A percentile compares a stretch with the other conserved stretches of the same genome.
Conservation (phyloP, 1,284 basidiomycete species). For the Stereum hirsutum region DNA sequence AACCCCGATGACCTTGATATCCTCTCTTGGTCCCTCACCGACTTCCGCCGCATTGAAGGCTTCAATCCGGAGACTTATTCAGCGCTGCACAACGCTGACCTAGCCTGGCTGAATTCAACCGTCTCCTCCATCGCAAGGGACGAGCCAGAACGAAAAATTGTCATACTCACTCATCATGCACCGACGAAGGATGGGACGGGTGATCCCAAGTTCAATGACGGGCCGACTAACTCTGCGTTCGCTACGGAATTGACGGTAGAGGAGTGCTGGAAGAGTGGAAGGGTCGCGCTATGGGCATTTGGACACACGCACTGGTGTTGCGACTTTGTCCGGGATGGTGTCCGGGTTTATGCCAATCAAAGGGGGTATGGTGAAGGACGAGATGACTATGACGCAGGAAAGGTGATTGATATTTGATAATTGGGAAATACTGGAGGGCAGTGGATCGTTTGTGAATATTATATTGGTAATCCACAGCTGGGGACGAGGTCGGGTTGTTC, state of each 20-base stretch:
- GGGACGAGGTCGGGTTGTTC: too few species aligned
- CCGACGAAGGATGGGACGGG: slow-evolving; percentile 25
- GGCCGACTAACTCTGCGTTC: slow-evolving; percentile 22
- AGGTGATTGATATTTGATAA: slow-evolving; percentile 11
- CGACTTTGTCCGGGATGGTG: slow-evolving; percentile 23
- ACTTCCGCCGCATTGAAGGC: slow-evolving; percentile 22
- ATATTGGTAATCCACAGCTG: too few species aligned
- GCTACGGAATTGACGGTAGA: slow-evolving; percentile 23
- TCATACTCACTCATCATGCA: slow-evolving; percentile 30
- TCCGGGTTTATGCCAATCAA: slow-evolving; percentile 27
- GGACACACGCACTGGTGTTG: slow-evolving; percentile 32
- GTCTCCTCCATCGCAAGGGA: slow-evolving; percentile 17
- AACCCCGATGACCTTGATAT: slow-evolving; percentile 18
- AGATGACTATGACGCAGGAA: slow-evolving; percentile 11
- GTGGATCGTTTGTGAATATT: too few species aligned
- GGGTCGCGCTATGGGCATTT: slow-evolving; percentile 26
- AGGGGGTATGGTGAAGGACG: slow-evolving; percentile 20
- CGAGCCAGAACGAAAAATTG: slow-evolving; percentile 22
- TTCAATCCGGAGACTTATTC: slow-evolving; percentile 19
- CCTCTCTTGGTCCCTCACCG: slow-evolving; percentile 18
- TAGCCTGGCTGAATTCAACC: slow-evolving; percentile 22
- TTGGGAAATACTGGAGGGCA: too few species aligned
- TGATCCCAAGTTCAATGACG: slow-evolving; percentile 19
- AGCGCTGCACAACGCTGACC: slow-evolving; percentile 20
- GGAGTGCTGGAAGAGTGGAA: slow-evolving; percentile 17